phyloP scores from a whole-genome alignment of 768 basidiomycete genomes.

The Trametes coccinea region DNA sequence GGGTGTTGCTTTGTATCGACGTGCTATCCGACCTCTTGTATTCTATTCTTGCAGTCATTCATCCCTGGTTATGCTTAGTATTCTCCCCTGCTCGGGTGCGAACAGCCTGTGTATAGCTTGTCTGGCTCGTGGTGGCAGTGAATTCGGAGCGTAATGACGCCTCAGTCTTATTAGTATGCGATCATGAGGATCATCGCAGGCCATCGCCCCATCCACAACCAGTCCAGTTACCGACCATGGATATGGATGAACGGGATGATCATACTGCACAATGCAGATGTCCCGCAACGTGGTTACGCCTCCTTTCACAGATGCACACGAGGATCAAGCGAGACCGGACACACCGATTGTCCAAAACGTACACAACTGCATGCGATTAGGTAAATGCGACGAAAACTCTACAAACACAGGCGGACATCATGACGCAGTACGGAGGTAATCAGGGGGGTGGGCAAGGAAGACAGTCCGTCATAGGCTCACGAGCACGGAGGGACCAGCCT shows the following conservation, averaged over 20 bases:
- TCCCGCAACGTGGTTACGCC: no score
- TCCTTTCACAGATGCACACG: background rate
- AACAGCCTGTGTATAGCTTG: no score
- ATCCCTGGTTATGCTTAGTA: background rate
- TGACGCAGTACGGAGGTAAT: slow-evolving; percentile 21
- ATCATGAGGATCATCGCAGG: no score
- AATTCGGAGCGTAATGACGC: no score
- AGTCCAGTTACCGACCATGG: no score
- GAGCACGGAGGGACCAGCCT: slow-evolving; percentile 43
- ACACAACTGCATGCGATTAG: slow-evolving; percentile 23
- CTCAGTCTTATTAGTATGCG: no score
- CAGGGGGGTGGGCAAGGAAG: slow-evolving; percentile 28
- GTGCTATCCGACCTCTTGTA: slow-evolving; percentile 16
- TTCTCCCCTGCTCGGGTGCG: no score
- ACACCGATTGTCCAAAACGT: background rate
- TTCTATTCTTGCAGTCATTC: background rate
- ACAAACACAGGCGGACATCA: slow-evolving; percentile 11
- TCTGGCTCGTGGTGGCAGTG: no score
- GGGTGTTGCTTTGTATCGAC: slow-evolving; percentile 1
- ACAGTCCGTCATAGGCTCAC: slow-evolving; percentile 25
- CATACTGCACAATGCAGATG: no score
- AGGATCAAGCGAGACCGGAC: background rate
- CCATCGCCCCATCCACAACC: no score
- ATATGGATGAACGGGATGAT: no score
- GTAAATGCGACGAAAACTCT: slow-evolving; percentile 21